These are phyloP conservation scores for Oryza coarctata DNA, from an alignment of 176 grass and related monocot species.

Conservation along the genomic window DNA sequence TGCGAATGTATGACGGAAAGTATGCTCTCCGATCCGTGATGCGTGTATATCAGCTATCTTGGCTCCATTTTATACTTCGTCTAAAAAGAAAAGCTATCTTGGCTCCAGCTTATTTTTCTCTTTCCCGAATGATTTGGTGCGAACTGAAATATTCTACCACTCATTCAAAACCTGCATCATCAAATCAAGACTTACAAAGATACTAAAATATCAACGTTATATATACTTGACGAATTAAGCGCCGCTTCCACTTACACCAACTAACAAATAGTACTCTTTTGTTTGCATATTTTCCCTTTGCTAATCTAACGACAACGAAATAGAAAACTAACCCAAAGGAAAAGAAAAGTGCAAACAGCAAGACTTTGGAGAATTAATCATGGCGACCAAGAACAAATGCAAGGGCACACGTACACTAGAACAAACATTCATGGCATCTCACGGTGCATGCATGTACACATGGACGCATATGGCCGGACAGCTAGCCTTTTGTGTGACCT, in stretches of 20 bases:
- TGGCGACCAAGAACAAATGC: neutral
- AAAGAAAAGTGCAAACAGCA: neutral
- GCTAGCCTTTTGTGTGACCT: neutral
- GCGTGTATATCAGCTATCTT: neutral
- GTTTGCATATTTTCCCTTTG: neutral
- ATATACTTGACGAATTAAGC: neutral
- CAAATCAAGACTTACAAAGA: neutral
- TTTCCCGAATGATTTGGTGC: neutral
- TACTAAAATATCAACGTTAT: neutral
- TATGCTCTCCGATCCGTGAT: neutral
- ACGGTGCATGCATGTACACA: constrained; percentile 25
- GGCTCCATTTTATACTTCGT: neutral
- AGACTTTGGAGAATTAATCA: neutral
- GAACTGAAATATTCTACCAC: constrained; percentile 1
- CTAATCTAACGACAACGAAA: constrained; percentile 15
- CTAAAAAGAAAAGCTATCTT: neutral
- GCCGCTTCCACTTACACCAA: neutral
- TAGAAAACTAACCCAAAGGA: neutral
- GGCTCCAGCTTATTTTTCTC: neutral
- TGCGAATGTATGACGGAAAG: too few species aligned
- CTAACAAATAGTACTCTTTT: neutral
- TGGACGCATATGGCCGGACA: neutral
- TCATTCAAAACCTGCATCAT: neutral
- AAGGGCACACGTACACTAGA: neutral
- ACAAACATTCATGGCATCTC: neutral